Conservation (phyloP, 2,329 filamentous ascomycete species). For the Nemania diffusa region DNA sequence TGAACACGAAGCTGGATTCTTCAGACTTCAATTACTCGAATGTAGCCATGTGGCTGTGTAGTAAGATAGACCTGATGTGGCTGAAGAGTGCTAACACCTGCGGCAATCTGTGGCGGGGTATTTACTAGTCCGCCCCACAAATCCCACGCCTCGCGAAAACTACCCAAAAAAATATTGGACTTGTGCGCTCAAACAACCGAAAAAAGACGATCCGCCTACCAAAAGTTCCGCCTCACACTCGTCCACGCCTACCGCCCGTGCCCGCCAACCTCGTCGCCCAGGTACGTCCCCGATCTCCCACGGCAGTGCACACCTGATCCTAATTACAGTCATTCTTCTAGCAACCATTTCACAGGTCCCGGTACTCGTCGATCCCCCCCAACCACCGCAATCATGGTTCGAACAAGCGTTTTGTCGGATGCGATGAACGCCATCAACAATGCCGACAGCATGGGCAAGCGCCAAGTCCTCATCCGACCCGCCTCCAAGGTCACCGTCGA, state of each 20-base stretch:
- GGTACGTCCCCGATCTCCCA: conserved; percentile 12
- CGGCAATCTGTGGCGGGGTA: too few species aligned
- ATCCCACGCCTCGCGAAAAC: conserved; percentile 15
- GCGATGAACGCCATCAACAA: conserved; percentile 34
- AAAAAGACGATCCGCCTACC: conserved; percentile 7
- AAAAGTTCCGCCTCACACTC: conserved; percentile 15
- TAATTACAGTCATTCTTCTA: conserved; percentile 7
- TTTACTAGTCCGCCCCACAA: conserved; percentile 27
- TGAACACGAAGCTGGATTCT: too few species aligned
- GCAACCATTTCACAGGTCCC: conserved; percentile 9
- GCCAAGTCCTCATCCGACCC: conserved; percentile 29
- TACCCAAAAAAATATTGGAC: conserved; percentile 22
- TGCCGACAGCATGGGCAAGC: conserved; percentile 32
- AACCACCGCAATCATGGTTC: conserved; percentile 32
- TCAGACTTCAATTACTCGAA: too few species aligned
- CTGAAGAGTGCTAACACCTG: too few species aligned
- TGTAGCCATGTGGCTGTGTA: too few species aligned
- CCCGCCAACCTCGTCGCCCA: conserved; percentile 26
- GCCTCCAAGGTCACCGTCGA: conserved; percentile 33
- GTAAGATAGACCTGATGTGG: too few species aligned
- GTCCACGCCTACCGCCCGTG: conserved; percentile 25
- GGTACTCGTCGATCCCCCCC: conserved; percentile 23
- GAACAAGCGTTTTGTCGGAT: conserved; percentile 32
- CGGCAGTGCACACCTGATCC: too few species aligned
- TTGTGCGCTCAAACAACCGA: conserved; percentile 31